Base-by-base conservation (phyloP, 2,329 filamentous ascomycete species). In the Colletotrichum orbiculare region DNA sequence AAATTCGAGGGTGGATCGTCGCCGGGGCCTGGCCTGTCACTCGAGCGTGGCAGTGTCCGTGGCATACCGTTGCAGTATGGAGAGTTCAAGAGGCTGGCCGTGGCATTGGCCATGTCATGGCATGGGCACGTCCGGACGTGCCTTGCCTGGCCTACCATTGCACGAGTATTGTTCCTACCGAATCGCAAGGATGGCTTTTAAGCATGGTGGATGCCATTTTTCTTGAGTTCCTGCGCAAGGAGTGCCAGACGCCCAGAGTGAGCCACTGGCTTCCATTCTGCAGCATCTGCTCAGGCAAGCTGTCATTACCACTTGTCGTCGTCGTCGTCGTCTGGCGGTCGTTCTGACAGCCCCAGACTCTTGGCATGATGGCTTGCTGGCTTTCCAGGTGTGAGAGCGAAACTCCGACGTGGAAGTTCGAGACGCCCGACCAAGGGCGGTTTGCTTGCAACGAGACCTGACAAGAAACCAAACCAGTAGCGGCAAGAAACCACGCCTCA, bases 141-240 rank as follows among this genome's bases (percentile, higher is more conserved):
- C 48, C 37, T 43, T 59, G 12, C 60, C 33, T 46, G 39, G 42
- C 56, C 43, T 56, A 35, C 25, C 25, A 25, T 25, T 25, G 25
- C 25, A 25, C 25, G 25, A 25, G 25, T 25, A 25, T 25, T 25
- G 25, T 25, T 25, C 25, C 43, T 47, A 43, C 35, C 17, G 41
- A 41, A 35, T 52, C 47, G 43, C 63, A 66, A 39, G 58, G 63
- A 57, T 66, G 59, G 35, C 38, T 66, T 57, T 66, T 57, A 66
- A 66, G 59, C 63, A 66, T 66, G 63, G 58, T 66, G 52, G 58
- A 57, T 66, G 56, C 63, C 58, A 43, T 66, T 62, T 34, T 56
- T 37, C 52, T 35, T 52, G 59, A 37, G 42, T 57, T 46, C 62
- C 41, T 62, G 52, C 58, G 46, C 62, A 43, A 62, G 35, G 42